These are phyloP conservation scores for Leishmania gerbilli DNA, from an alignment of 208 protist species.

Conservation along the genomic window DNA sequence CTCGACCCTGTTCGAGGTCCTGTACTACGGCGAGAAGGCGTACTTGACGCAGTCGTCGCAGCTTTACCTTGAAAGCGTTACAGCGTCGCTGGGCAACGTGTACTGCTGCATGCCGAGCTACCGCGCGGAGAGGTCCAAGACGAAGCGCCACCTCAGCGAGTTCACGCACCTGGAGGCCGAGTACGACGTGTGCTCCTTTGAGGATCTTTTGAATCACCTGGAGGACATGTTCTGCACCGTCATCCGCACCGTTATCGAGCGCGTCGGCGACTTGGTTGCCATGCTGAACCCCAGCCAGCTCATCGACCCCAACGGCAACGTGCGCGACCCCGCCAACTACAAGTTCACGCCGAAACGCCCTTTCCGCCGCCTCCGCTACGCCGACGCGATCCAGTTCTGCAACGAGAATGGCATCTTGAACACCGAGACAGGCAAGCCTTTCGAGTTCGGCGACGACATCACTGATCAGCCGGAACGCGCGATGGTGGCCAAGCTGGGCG, in stretches of 20 bases:
- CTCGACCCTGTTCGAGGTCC: conserved; percentile 97
- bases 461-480: conserved; percentile 97
- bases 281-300: conserved; percentile 92
- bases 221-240: conserved; percentile 96
- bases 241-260: conserved; percentile 77
- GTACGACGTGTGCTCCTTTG: conserved; percentile 97
- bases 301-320: conserved; percentile 58
- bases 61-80: conserved; percentile 98
- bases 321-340: conserved; percentile 73
- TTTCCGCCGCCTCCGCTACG: conserved; percentile 96
- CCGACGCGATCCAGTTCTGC: conserved; percentile 97
- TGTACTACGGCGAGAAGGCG: conserved; percentile 98
- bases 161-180: conserved; percentile 99
- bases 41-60: conserved; percentile 99
- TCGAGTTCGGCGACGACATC: conserved; percentile 98
- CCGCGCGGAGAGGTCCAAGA: conserved; percentile 98
- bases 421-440: conserved; percentile 86
- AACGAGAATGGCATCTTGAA: conserved; percentile 96
- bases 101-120: conserved; percentile 97
- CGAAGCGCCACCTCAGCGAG: conserved; percentile 98
- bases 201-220: conserved; percentile 93
- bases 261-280: conserved; percentile 76
- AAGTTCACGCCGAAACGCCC: conserved; percentile 94
- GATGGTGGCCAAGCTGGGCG: conserved; percentile 97
- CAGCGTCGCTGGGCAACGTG: conserved; percentile 95